These are phyloP conservation scores for Thielaviopsis euricoi DNA, from an alignment of 2,329 filamentous ascomycete species.

Conservation along the genomic window DNA sequence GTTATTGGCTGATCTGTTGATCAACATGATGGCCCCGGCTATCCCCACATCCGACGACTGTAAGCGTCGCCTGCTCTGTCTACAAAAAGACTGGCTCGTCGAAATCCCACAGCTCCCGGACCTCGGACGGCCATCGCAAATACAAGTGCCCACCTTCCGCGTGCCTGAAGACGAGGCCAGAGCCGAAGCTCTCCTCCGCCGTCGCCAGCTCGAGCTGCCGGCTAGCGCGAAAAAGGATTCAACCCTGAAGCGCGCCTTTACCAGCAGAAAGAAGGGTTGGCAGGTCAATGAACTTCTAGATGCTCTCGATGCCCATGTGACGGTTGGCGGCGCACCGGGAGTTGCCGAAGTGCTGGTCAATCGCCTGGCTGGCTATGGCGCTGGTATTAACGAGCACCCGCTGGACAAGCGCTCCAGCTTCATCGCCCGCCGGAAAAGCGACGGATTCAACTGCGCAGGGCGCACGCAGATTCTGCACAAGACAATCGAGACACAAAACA, in stretches of 20 bases:
- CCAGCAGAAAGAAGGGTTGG: conserved; percentile 32
- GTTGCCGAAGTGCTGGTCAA: conserved; percentile 39
- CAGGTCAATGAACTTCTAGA: conserved; percentile 36
- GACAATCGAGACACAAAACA: conserved; percentile 32
- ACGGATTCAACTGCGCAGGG: conserved; percentile 29
- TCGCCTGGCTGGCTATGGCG: conserved; percentile 31
- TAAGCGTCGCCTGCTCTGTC: conserved; percentile 30
- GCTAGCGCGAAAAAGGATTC: not conserved
- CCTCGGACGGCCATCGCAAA: conserved; percentile 17
- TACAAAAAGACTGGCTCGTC: conserved; percentile 35
- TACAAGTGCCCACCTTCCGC: conserved; percentile 26
- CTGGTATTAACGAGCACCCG: conserved; percentile 30
- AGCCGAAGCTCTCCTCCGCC: conserved; percentile 38
- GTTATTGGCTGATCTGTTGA: not conserved
- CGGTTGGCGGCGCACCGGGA: conserved; percentile 32
- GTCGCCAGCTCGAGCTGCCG: conserved; percentile 20
- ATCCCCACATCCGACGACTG: conserved; percentile 17
- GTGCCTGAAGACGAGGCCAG: conserved; percentile 31
- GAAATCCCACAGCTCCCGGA: conserved; percentile 22
- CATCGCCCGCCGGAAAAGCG: conserved; percentile 31
- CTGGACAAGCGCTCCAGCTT: conserved; percentile 29
- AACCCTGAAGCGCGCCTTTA: conserved; percentile 25
- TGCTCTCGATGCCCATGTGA: conserved; percentile 32
- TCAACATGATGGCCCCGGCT: not conserved
- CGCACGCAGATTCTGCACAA: conserved; percentile 33